Evolutionary conservation across 2,329 filamentous ascomycete species (phyloP), one percentile per base, ranked within the genome.

Genomic region (Fusarium sp.): DNA sequence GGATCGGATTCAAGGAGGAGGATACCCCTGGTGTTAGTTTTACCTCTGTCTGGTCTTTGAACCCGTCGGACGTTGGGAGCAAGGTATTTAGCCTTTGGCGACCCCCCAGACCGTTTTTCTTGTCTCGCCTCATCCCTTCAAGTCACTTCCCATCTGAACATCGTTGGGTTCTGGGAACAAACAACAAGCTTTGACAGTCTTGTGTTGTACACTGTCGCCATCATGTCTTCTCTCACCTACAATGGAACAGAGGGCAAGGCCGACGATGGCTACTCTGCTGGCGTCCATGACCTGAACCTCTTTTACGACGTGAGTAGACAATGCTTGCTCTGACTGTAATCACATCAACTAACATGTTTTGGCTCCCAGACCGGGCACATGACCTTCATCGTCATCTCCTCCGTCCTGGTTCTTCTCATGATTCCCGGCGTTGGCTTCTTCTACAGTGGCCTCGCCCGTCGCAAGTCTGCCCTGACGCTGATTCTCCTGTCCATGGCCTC

Each of bases 371-470:
- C 92, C 68, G 95, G 95, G 80, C 91, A 97, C 84, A 91, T 97
- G 80, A 90, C 92, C 67, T 98, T 94, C 92, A 90, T 97, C 80
- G 87, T 95, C 79, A 90, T 91, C 63, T 91, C 90, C 37, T 90
- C 94, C 5, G 94, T 93, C 18, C 90, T 97, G 58, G 95, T 97
- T 67, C 87, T 97, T 77, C 91, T 97, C 81, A 97, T 97, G 95
- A 95, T 97, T 82, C 95, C 95, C 41, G 95, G 95, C 67, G 95
- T 97, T 80, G 95, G 94, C 63, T 97, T 97, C 88, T 97, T 97
- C 89, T 98, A 98, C 87, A 96, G 94, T 50, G 95, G 95, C 74
- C 92, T 97, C 18, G 94, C 95, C 18, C 92, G 95, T 66, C 91
- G 95, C 82, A 98, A 97, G 86, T 97, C 94, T 0, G 95, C 95